phyloP scores from a whole-genome alignment of 495 filamentous ascomycete genomes.

The Neurospora sp. region DNA sequence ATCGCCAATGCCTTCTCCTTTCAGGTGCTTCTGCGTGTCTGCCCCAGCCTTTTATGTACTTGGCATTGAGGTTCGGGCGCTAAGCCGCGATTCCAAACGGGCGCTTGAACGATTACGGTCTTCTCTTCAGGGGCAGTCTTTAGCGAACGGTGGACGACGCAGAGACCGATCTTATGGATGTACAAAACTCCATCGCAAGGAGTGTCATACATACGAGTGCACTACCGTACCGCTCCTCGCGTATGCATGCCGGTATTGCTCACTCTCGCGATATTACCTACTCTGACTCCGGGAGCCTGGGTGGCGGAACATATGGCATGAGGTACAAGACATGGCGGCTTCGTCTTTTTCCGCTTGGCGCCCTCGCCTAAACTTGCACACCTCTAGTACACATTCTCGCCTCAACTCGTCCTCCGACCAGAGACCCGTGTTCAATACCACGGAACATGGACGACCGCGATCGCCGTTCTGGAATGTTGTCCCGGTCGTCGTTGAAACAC shows the following conservation, averaged over 20 bases:
- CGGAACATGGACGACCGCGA: background rate
- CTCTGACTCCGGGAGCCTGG: background rate
- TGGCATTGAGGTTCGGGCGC: background rate
- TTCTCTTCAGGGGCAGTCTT: background rate
- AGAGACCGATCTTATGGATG: background rate
- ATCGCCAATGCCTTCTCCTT: background rate
- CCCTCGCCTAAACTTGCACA: background rate
- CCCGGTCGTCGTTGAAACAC: background rate
- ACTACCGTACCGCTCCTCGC: background rate
- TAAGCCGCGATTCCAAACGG: background rate
- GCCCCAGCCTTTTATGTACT: background rate
- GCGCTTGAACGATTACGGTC: background rate
- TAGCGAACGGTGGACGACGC: background rate
- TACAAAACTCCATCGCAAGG: background rate
- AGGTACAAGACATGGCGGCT: background rate
- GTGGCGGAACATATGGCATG: background rate
- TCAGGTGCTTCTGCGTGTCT: background rate
- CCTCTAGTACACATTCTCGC: background rate
- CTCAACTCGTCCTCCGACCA: background rate
- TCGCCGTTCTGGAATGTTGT: background rate
- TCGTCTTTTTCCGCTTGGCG: background rate
- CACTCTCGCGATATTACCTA: background rate
- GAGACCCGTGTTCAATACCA: background rate
- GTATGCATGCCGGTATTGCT: background rate
- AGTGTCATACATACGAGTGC: background rate